These are phyloP conservation scores for Decorospora gaudefroyi DNA, from an alignment of 2,329 filamentous ascomycete genomes.

Conservation along the genomic window DNA sequence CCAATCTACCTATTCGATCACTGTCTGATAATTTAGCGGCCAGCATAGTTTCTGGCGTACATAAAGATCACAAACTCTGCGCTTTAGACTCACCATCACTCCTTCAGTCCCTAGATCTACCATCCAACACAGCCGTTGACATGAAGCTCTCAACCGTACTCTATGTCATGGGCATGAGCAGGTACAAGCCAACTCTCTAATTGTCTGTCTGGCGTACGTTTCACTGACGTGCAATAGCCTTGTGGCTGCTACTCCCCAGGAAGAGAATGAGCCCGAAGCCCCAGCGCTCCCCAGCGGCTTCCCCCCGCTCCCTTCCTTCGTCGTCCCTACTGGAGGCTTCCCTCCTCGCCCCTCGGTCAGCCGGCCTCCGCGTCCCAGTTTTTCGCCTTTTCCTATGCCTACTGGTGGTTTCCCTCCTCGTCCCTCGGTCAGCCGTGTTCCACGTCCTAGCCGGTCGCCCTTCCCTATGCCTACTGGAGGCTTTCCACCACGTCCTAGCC, in stretches of 20 bases:
- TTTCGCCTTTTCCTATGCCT: not conserved
- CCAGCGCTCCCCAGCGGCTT: constrained; percentile 16
- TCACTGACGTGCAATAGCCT: constrained; percentile 18
- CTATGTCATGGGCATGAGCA: constrained; percentile 24
- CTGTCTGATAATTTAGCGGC: too few species aligned
- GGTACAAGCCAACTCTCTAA: constrained; percentile 13
- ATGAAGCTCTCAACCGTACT: constrained; percentile 37
- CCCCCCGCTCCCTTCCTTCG: not conserved
- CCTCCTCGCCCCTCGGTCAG: constrained; percentile 3
- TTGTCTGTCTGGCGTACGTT: too few species aligned
- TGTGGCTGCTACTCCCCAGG: constrained; percentile 23
- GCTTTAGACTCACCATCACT: constrained; percentile 1
- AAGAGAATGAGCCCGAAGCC: constrained; percentile 19
- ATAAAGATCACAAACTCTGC: constrained; percentile 18
- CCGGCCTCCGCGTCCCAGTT: not conserved
- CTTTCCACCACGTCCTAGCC: not conserved
- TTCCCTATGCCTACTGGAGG: not conserved
- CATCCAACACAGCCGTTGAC: constrained; percentile 12
- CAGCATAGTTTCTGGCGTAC: constrained; percentile 14
- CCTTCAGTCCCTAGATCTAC: constrained; percentile 8
- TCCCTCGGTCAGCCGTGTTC: too few species aligned
- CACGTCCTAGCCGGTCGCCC: too few species aligned
- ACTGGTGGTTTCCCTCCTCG: not conserved
- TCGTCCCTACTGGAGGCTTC: not conserved
- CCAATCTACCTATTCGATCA: constrained; percentile 10